Conservation (phyloP, 495 filamentous ascomycete genomes). For the Hypoxylon fuscum region DNA sequence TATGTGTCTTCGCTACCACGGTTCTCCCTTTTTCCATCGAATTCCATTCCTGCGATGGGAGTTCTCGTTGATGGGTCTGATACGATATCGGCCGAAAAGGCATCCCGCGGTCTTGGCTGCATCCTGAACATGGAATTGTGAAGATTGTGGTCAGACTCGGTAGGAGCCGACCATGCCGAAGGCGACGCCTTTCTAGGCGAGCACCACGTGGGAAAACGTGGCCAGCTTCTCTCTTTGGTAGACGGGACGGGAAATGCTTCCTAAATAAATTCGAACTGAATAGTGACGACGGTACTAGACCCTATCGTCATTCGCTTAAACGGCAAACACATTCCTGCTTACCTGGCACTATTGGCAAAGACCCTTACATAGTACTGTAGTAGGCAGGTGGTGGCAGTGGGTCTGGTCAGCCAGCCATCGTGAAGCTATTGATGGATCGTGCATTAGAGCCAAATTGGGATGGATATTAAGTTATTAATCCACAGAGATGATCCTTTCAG, state of each 20-base stretch:
- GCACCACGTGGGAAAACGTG: conserved; percentile 41
- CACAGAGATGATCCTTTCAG: conserved; percentile 40
- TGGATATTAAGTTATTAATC: conserved; percentile 40
- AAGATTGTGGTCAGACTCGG: conserved; percentile 40
- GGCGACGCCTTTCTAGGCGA: conserved; percentile 31
- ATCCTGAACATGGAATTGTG: conserved; percentile 31
- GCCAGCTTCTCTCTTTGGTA: conserved; percentile 39
- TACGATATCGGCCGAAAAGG: conserved; percentile 43
- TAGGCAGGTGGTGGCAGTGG: conserved; percentile 43
- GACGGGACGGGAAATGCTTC: conserved; percentile 26
- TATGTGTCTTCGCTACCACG: conserved; percentile 26
- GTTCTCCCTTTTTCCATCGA: conserved; percentile 36
- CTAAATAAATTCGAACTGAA: conserved; percentile 36
- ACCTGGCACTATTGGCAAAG: conserved; percentile 40
- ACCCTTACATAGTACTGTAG: conserved; percentile 38
- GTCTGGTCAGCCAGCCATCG: conserved; percentile 38
- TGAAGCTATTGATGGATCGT: conserved; percentile 43
- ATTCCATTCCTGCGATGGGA: conserved; percentile 25
- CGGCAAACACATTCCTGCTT: conserved; percentile 34
- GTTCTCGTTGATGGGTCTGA: conserved; percentile 14
- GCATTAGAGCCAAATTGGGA: conserved; percentile 41
- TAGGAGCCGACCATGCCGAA: conserved; percentile 38
- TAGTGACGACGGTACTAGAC: conserved; percentile 1
- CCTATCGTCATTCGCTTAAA: conserved; percentile 31
- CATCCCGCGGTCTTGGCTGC: conserved; percentile 39